These are phyloP conservation scores for Fusarium subtropicale DNA, from an alignment of 2,329 filamentous ascomycete genomes.

Conservation along the genomic window DNA sequence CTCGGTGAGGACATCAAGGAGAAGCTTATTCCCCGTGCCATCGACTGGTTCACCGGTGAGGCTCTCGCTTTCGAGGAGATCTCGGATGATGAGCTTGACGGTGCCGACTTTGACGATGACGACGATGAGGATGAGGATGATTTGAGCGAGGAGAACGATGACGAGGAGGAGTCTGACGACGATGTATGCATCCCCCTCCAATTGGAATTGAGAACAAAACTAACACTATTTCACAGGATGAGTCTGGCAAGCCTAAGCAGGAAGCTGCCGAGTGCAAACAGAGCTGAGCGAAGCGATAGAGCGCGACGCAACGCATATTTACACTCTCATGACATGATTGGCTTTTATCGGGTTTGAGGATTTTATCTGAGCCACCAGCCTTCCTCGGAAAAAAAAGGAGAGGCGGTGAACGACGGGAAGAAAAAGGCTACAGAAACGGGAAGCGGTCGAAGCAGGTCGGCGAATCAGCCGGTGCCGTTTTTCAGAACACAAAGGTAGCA, in stretches of 20 bases:
- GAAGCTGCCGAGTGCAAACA: conserved; percentile 97
- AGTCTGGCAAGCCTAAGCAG: conserved; percentile 90
- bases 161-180: conserved; percentile 83
- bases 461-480: conserved; percentile 45
- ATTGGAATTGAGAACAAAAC: neutral
- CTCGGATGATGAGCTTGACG: conserved; percentile 83
- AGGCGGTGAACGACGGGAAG: conserved; percentile 41
- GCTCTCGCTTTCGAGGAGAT: conserved; percentile 96
- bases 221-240: conserved; percentile 69
- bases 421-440: conserved; percentile 47
- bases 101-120: conserved; percentile 86
- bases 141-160: conserved; percentile 84
- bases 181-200: conserved; percentile 65
- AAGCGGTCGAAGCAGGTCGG: conserved; percentile 46
- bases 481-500: conserved; percentile 44
- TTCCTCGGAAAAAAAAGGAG: conserved; percentile 35
- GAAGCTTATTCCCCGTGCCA: conserved; percentile 97
- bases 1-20: conserved; percentile 99
- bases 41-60: conserved; percentile 99
- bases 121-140: conserved; percentile 95
- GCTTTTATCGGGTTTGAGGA: conserved; percentile 40
- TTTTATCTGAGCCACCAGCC: conserved; percentile 43
- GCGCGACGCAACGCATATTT: conserved; percentile 44
- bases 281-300: conserved; percentile 70
- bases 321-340: conserved; percentile 46